Evolutionary conservation across 2,329 filamentous ascomycete genomes (phyloP).

Genomic region (Cladosporium sp.): DNA sequence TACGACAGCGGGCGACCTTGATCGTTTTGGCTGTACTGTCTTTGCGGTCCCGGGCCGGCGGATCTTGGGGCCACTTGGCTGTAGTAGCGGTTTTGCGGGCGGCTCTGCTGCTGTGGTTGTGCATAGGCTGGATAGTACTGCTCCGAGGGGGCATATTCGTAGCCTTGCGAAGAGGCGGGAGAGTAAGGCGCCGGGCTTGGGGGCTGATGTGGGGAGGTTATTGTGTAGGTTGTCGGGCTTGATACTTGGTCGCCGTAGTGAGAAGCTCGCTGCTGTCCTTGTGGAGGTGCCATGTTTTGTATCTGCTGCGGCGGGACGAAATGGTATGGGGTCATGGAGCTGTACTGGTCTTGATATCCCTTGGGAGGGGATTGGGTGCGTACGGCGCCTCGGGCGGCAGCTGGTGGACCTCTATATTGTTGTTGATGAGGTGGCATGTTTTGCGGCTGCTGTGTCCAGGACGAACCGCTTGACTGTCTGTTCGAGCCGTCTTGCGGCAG

Average conservation of each 20-base stretch:
- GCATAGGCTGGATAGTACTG: neutral
- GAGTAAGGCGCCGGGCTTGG: neutral
- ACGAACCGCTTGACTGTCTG: neutral
- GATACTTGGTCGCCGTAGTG: conserved; percentile 8
- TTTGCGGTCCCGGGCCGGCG: neutral
- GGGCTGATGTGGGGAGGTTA: neutral
- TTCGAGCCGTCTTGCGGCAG: conserved; percentile 21
- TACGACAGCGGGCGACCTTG: conserved; percentile 20
- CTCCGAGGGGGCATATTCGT: neutral
- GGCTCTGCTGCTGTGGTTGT: conserved; percentile 21
- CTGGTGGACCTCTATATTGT: conserved; percentile 6
- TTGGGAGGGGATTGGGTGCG: neutral
- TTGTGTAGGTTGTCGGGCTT: neutral
- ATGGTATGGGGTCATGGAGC: conserved; percentile 4
- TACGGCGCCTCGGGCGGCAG: conserved; percentile 13
- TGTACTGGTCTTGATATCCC: conserved; percentile 6
- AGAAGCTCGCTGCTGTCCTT: conserved; percentile 3
- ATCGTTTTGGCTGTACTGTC: conserved; percentile 1
- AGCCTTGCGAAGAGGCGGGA: neutral
- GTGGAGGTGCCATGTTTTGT: neutral
- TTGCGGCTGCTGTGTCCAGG: neutral
- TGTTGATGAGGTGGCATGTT: neutral
- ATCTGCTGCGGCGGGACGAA: conserved; percentile 6
- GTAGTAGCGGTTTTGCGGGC: conserved; percentile 4
- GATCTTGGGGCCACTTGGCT: neutral